Conservation (phyloP, 495 filamentous ascomycete genomes). For the Aspergillus haitiensis region DNA sequence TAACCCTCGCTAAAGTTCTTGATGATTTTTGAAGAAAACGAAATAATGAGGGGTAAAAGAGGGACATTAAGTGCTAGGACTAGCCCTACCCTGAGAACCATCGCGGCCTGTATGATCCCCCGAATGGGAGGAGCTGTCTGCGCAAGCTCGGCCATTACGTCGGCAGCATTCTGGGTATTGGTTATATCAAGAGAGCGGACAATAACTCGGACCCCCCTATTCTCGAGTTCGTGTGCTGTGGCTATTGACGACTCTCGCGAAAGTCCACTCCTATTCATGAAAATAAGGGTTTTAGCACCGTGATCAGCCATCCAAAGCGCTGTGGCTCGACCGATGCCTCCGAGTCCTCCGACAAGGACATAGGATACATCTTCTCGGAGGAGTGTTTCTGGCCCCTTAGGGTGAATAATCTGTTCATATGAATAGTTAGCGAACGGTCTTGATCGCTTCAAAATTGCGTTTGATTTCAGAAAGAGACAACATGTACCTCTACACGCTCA, state of each 20-base stretch:
- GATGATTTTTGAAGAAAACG: too few relatives aligned
- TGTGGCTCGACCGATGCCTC: constrained; percentile 59
- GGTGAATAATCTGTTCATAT: not conserved
- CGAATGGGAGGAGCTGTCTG: constrained; percentile 23
- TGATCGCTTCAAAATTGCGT: not conserved
- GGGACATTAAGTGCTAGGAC: not conserved
- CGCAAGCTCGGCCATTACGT: constrained; percentile 2
- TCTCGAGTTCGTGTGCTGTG: constrained; percentile 8
- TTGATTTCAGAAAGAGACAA: not conserved
- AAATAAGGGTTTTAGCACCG: constrained; percentile 57
- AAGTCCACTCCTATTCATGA: constrained; percentile 35
- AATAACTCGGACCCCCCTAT: constrained; percentile 30
- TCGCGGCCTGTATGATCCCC: constrained; percentile 42
- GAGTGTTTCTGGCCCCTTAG: not conserved
- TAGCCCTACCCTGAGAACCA: constrained; percentile 27
- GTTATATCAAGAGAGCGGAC: constrained; percentile 21
- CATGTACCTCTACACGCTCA: constrained; percentile 4
- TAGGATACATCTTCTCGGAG: constrained; percentile 26
- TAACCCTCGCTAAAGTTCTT: too few relatives aligned
- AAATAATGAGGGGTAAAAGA: constrained; percentile 14
- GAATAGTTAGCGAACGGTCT: not conserved
- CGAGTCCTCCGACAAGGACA: constrained; percentile 51
- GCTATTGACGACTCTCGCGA: not conserved
- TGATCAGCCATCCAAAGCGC: constrained; percentile 57
- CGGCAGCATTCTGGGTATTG: constrained; percentile 16